Evolutionary conservation across 129 eudicot genomes (phyloP), one percentile per base, ranked within the genome.

Genomic region (Lactuca sativa): DNA sequence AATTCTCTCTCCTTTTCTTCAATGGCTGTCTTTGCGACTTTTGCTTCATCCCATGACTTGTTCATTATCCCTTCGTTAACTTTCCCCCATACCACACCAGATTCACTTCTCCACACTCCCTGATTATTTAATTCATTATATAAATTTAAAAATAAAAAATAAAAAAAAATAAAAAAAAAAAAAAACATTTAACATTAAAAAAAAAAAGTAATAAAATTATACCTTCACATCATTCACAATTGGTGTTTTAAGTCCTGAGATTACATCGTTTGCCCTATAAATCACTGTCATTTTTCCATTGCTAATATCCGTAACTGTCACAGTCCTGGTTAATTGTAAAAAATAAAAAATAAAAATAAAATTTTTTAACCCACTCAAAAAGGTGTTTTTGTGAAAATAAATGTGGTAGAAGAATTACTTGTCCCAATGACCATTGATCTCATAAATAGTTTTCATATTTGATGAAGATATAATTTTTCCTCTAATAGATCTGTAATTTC

Each of bases 391-490:
- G 37, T 34, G 37, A 3, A 4, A 34, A 34, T 41, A 9, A 36
- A 51, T 41, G 17, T 36, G 44, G 56, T 11, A 34, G 34, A 65
- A 32, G 64, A 7, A 49, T 15, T 80, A 93, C 98, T 86, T 93
- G 44, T 93, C 98, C 98, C 98, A 93, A 25, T 93, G 90, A 78
- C 98, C 98, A 57, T 59, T 66, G 53, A 93, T 85, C 76, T 93
- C 92, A 30, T 73, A 87, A 3, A 85, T 67, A 2, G 85, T 64
- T 74, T 76, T 75, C 77, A 59, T 76, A 5, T 84, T 59, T 12
- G 83, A 77, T 58, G 87, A 51, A 62, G 33, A 54, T 8, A 80
- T 33, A 56, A 93, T 87, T 70, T 77, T 93, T 65, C 98, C 98
- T 71, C 66, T 83, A 48, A 93, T 37, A 16, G 96, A 76, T 66